These are phyloP conservation scores for Starmerella potacharoeniae DNA, from an alignment of 805 yeast genomes.

Conservation along the genomic window DNA sequence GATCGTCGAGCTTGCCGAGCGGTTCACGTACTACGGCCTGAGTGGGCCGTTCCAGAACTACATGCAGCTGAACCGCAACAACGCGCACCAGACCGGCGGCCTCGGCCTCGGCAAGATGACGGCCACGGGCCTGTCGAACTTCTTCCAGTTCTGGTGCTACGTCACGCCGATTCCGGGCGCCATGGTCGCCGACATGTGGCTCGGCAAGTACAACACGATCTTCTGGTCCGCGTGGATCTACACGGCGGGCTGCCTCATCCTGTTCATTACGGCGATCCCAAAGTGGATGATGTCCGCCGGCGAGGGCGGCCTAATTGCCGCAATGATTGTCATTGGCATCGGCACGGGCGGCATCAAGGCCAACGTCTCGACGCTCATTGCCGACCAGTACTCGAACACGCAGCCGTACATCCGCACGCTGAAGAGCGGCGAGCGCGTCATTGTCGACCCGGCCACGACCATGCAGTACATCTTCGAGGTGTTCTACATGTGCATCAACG, in stretches of 20 bases:
- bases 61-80: conserved; percentile 42
- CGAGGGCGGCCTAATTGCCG: conserved; percentile 49
- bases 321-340: conserved; percentile 52
- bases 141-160: conserved; percentile 75
- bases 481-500: conserved; percentile 64
- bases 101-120: conserved; percentile 46
- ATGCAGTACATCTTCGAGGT: conserved; percentile 64
- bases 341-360: conserved; percentile 78
- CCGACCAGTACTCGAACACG: conserved; percentile 57
- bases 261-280: conserved; percentile 62
- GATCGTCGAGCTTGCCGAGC: conserved; percentile 66
- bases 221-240: conserved; percentile 48
- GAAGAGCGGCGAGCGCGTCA: conserved; percentile 54
- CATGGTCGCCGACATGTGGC: conserved; percentile 58
- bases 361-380: conserved; percentile 63
- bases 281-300: conserved; percentile 41
- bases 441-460: conserved; percentile 58
- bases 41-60: conserved; percentile 69
- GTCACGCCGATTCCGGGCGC: conserved; percentile 72
- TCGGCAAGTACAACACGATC: conserved; percentile 64
- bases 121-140: conserved; percentile 62
- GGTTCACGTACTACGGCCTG: conserved; percentile 71
- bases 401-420: conserved; percentile 47
- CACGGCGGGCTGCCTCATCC: conserved; percentile 48
- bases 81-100: conserved; percentile 29